Base-by-base conservation (phyloP, 306 rosid genomes). In the Sesbania bispinosa region DNA sequence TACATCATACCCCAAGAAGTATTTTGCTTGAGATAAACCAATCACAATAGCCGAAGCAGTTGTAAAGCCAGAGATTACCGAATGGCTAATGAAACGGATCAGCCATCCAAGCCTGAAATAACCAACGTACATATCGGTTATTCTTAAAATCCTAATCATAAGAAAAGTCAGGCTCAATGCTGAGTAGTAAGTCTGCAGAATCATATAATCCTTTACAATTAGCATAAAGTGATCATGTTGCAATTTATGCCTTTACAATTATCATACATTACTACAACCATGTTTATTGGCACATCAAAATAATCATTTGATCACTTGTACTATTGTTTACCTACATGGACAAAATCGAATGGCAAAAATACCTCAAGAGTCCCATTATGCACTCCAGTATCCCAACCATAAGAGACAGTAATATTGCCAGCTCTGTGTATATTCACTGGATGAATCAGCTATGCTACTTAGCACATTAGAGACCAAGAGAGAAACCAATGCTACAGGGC, bases 401-500 rank as follows among this genome's bases (percentile, higher is more conserved):
- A 75, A 94, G 86, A 66, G 99, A 85, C 84, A 94, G 77, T 77
- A 89, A 79, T 75, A 94, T 90, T 26, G 97, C 99, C 77, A 94
- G 77, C 75, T 94, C 88, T 63, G 95, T 90, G 80, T 94, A 94
- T 61, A 71, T 38, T 73, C 90, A 67, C 85, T 88, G 52, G 96
- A 83, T 41, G 99, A 62, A 82, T 90, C 93, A 84, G 84, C 86
- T 10, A 94, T 85, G 69, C 85, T 77, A 80, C 95, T 58, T 53
- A 94, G 84, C 71, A 91, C 95, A 69, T 94, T 91, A 7, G 72
- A 59, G 67, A 89, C 96, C 76, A 94, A 82, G 67, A 94, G 97
- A 73, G 99, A 94, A 83, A 94, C 95, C 87, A 94, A 84, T n/a
- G 99, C 99, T 26, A 94, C 99, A 1, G 97, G 99, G 21, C 99